A percentile compares a stretch with the other conserved stretches of the same genome.
Conservation (phyloP, 139 green algal species). For the Micractinium sp. region DNA sequence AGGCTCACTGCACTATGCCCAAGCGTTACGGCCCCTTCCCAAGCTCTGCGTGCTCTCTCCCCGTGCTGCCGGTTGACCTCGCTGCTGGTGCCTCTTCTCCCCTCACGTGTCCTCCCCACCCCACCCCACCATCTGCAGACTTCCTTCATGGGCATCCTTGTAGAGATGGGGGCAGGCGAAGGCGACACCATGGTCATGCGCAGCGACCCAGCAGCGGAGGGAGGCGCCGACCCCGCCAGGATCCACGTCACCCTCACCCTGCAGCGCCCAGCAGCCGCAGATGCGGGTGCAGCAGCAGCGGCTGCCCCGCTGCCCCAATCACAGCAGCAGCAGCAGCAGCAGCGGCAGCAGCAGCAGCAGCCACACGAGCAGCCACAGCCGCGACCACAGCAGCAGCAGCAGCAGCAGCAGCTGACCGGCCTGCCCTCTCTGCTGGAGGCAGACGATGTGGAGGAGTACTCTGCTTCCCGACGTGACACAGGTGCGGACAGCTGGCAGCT, state of each 20-base stretch:
- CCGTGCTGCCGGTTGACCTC: neutral
- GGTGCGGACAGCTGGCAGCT: neutral
- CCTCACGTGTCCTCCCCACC: no score
- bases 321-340: neutral
- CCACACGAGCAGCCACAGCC: no score
- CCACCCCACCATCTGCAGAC: neutral
- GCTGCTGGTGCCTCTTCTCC: neutral
- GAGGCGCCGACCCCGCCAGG: neutral
- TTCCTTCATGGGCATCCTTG: neutral
- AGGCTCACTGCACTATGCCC: no score
- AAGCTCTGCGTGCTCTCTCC: neutral
- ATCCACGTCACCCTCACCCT: neutral
- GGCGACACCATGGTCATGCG: neutral
- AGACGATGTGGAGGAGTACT: neutral
- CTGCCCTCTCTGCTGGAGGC: no score
- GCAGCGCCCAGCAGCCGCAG: no score
- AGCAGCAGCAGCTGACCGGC: no score
- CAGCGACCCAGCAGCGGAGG: neutral
- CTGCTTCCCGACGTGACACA: neutral
- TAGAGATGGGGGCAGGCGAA: neutral
- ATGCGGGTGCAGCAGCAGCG: no score
- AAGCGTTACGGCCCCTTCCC: neutral
- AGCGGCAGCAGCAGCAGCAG: neutral
- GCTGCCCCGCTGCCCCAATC: neutral
- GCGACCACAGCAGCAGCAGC: no score